Evolutionary conservation across 345 rosid genomes (phyloP).

Genomic region (Mallotus nudiflorus): DNA sequence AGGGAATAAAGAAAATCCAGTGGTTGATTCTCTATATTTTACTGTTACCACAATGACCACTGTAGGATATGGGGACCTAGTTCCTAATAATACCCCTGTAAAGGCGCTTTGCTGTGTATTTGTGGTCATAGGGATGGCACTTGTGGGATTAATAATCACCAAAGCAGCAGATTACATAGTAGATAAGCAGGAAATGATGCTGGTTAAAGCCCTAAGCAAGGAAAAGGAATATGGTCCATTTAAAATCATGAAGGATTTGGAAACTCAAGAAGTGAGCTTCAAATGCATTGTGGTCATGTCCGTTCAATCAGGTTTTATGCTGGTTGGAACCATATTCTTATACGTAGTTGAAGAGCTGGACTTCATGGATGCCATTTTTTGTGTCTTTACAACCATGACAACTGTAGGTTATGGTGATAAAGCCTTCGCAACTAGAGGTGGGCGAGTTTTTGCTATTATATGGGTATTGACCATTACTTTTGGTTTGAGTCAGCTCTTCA

Average conservation of each 20-base stretch:
- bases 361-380: conserved; percentile 60
- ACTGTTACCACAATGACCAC: conserved; percentile 86
- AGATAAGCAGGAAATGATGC: conserved; percentile 78
- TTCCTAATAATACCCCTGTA: conserved; percentile 43
- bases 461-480: conserved; percentile 65
- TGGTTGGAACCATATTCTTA: conserved; percentile 51
- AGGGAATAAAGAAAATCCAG: conserved; percentile 60
- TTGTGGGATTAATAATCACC: conserved; percentile 54
- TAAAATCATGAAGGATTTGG: conserved; percentile 44
- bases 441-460: conserved; percentile 67
- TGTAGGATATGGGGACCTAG: conserved; percentile 94
- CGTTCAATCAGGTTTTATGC: conserved; percentile 39
- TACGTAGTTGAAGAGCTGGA: conserved; percentile 43
- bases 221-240: conserved; percentile 39
- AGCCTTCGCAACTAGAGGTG: conserved; percentile 56
- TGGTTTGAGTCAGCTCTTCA: conserved; percentile 65
- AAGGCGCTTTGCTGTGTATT: conserved; percentile 70
- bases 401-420: conserved; percentile 81
- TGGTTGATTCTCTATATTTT: conserved; percentile 71
- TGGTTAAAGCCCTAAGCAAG: conserved; percentile 55
- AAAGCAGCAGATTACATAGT: conserved; percentile 75
- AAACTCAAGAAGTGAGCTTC: conserved; percentile 42
- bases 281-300: conserved; percentile 46
- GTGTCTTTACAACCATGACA: conserved; percentile 75
- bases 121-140: conserved; percentile 76